Base-by-base conservation (phyloP, 768 basidiomycete species). In the Kwoniella bestiolae region DNA sequence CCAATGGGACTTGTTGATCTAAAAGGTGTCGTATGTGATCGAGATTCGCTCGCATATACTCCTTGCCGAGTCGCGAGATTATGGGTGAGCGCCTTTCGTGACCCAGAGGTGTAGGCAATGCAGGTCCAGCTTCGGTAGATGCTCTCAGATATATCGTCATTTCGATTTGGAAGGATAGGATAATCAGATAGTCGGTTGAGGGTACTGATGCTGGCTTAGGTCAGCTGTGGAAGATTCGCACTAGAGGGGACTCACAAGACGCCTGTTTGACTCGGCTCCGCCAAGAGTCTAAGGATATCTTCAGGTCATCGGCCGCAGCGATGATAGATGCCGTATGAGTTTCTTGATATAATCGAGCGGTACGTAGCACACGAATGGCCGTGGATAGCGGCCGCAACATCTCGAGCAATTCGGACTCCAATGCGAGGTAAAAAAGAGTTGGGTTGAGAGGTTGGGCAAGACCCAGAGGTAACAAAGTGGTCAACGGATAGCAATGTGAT, bases 91-190 rank as follows among this genome's bases (percentile, higher is more conserved):
- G 46, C 9, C 18, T 47, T n/a, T 21, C 46, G 21, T 47, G 46
- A 16, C 46, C 46, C 23, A 47, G 21, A 47, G 46, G 46, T n/a
- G 46, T n/a, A 47, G 46, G 46, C 21, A 47, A n/a, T n/a, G 18
- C 23, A 25, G 46, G 46, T 47, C 46, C 46, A 47, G 46, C 46
- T 47, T 47, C 46, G 46, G 46, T 47, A n/a, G 46, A 47, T 47
- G 46, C n/a, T n/a, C 46, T 47, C 18, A 47, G 11, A n/a, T 47
- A 47, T 12, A 47, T 47, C 8, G 46, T 25, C 23, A 25, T n/a
- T 47, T 47, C 46, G 16, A 47, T 47, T 25, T 47, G 46, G 14
- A 47, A n/a, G 8, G 46, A 47, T 12, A 47, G 46, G 7, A 47
- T n/a, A n/a, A n/a, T n/a, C n/a, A 47, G 46, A 21, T 47, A 47